Evolutionary conservation across 768 basidiomycete species (phyloP), one percentile per base, ranked within the genome.

Genomic region (Harrya chromipes): DNA sequence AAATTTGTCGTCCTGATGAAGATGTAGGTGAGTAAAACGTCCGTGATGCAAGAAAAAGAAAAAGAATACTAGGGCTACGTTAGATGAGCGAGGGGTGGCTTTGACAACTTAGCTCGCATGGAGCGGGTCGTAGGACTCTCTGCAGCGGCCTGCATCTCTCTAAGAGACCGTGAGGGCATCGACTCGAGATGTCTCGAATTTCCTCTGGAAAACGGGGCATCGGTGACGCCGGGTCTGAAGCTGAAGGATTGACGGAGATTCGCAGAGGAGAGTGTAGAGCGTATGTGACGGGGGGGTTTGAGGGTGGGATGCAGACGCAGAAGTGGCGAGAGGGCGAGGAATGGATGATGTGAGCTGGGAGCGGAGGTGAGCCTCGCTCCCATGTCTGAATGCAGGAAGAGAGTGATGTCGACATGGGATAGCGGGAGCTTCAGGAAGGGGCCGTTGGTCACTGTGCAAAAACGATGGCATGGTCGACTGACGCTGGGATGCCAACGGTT

Each of bases 361-460:
- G 0, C 7, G 52, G 23, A 40, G 38, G 14, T 23, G 24, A n/a
- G 55, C 11, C 1, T 11, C 36, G 12, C 34, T 23, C 20, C 38
- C 46, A 7, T 61, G 57, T 40, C 45, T 52, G 33, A 53, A 50
- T 31, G 57, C 53, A 34, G 65, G 65, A 43, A 67, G 58, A 9
- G 65, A 63, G 17, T 24, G 41, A 29, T 59, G 63, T 17, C 65
- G 59, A 40, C 13, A 57, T 35, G 52, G 39, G 13, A 40, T 17
- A 4, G 44, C 14, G 9, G 46, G 27, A 44, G 43, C 21, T 39
- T 34, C 11, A 16, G 12, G 27, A 13, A 39, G 5, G 8, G 33
- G 12, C 6, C 34, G 50, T 17, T 51, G 42, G n/a, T 23, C 6
- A 16, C 23, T 17, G 14, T 33, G 37, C 2, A 35, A 19, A 20